Evolutionary conservation across 1,284 basidiomycete species (phyloP).

Genomic region (Ceratorhiza oryzae-sativae): DNA sequence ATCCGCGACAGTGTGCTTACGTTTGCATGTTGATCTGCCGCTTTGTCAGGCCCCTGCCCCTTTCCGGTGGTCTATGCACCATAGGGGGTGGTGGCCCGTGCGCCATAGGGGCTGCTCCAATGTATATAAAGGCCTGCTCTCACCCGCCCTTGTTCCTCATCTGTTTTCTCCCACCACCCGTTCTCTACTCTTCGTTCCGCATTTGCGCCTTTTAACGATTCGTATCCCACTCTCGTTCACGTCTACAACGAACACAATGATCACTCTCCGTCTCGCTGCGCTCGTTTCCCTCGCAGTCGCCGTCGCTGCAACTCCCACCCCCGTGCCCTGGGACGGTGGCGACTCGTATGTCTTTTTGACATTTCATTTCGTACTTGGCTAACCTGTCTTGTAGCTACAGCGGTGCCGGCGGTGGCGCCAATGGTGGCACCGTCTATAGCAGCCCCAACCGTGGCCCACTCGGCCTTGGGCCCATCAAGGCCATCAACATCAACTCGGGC

Average conservation of each 20-base stretch:
- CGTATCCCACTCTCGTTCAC: conserved; percentile 27
- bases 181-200: conserved; percentile 22
- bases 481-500: conserved; percentile 47
- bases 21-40: conserved; percentile 69
- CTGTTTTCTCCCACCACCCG: conserved; percentile 39
- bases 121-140: conserved; percentile 31
- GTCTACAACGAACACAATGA: conserved; percentile 36
- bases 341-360: conserved; percentile 46
- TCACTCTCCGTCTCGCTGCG: conserved; percentile 31
- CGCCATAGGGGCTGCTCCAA: conserved; percentile 1
- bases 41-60: conserved; percentile 34
- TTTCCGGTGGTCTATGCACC: conserved; percentile 14
- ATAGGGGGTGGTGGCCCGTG: conserved; percentile 32
- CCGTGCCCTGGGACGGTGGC: conserved; percentile 44
- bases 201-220: neutral
- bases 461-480: conserved; percentile 47
- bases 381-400: conserved; percentile 34
- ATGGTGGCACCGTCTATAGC: conserved; percentile 45
- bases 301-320: conserved; percentile 44
- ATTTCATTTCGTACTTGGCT: conserved; percentile 4
- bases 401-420: conserved; percentile 47
- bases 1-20: conserved; percentile 83
- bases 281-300: conserved; percentile 38
- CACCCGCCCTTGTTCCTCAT: conserved; percentile 8
- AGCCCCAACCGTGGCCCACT: conserved; percentile 42